These are phyloP conservation scores for Abrus pulchellus DNA, from an alignment of 306 rosid species.

Conservation along the genomic window DNA sequence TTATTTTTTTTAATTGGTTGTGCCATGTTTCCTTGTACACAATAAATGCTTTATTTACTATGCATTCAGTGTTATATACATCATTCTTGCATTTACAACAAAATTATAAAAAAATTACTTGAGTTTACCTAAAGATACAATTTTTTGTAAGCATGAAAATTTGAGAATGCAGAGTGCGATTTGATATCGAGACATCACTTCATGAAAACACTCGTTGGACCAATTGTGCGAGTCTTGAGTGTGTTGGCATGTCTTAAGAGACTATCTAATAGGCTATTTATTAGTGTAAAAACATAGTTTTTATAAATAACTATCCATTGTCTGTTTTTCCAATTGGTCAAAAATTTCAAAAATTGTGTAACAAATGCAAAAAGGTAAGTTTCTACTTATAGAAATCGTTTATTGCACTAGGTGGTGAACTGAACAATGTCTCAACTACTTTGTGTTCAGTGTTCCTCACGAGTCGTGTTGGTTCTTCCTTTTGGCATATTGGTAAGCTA, in stretches of 20 bases:
- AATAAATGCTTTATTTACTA: background rate
- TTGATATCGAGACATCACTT: background rate
- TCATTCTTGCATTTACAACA: background rate
- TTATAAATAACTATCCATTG: background rate
- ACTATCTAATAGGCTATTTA: background rate
- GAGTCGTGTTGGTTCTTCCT: constrained; percentile 39
- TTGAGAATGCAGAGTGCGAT: background rate
- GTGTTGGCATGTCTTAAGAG: background rate
- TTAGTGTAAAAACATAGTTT: background rate
- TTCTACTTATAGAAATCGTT: constrained; percentile 36
- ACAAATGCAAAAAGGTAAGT: constrained; percentile 3
- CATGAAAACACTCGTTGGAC: background rate
- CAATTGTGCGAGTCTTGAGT: background rate
- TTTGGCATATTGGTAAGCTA: constrained; percentile 29
- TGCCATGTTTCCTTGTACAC: background rate
- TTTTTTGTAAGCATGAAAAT: background rate
- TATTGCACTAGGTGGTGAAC: constrained; percentile 40
- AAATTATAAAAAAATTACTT: background rate
- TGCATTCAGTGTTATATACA: background rate
- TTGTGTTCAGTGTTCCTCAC: constrained; percentile 43
- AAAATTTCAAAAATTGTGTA: background rate
- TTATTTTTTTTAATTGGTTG: background rate
- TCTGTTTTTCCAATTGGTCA: background rate
- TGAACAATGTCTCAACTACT: constrained; percentile 42
- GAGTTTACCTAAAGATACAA: background rate